phyloP scores from a whole-genome alignment of 257 asterid genomes.

The Penstemon barbatus region DNA sequence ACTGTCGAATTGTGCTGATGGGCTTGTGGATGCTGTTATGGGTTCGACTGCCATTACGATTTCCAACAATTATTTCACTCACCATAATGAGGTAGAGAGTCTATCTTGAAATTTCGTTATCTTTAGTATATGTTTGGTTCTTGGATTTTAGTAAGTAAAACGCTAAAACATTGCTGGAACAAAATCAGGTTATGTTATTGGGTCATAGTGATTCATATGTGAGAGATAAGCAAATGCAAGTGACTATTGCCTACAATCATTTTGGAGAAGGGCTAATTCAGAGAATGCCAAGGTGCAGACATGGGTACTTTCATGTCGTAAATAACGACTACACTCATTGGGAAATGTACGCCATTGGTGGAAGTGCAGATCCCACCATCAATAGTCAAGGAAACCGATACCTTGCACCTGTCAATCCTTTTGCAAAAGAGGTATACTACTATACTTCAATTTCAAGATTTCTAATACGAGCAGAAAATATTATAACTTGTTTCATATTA shows the following conservation, averaged over 20 bases:
- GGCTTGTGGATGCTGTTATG: constrained; percentile 92
- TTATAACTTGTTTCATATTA: neutral
- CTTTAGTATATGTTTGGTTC: neutral
- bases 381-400: constrained; percentile 94
- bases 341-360: constrained; percentile 98
- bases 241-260: constrained; percentile 87
- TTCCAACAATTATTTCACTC: constrained; percentile 81
- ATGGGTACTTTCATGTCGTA: constrained; percentile 94
- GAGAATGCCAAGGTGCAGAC: constrained; percentile 97
- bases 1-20: constrained; percentile 86
- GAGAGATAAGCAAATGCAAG: constrained; percentile 87
- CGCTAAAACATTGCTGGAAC: neutral
- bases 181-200: constrained; percentile 72
- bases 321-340: constrained; percentile 97
- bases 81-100: constrained; percentile 76
- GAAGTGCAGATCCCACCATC: constrained; percentile 89
- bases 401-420: constrained; percentile 68
- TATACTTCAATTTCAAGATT: too few relatives aligned
- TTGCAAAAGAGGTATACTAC: constrained; percentile 77
- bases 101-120: neutral
- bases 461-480: neutral
- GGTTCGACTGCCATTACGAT: constrained; percentile 91
- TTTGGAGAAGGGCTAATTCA: constrained; percentile 93
- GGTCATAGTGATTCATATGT: constrained; percentile 84
- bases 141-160: too few relatives aligned